phyloP scores from a whole-genome alignment of 116 monocot genomes.

The Posidonia oceanica region DNA sequence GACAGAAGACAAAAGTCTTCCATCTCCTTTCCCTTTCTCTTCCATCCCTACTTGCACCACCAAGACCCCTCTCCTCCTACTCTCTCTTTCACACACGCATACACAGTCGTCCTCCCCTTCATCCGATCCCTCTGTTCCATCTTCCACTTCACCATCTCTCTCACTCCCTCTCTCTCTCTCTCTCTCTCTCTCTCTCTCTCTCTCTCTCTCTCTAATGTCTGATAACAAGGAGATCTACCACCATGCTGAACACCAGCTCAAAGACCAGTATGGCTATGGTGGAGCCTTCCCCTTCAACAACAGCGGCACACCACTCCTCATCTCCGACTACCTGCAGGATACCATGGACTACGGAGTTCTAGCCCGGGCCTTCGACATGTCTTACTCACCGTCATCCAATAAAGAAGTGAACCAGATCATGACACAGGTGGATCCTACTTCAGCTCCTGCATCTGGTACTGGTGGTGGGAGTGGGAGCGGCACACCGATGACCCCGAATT shows the following conservation, averaged over 20 bases:
- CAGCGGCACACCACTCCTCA: background rate
- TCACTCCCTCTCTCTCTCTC: background rate
- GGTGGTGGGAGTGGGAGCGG: background rate
- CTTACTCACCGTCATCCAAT: background rate
- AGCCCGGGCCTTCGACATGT: constrained; percentile 16
- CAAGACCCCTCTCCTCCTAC: background rate
- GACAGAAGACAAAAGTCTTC: background rate
- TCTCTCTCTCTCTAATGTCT: constrained; percentile 12
- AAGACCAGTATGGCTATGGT: background rate
- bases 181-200: background rate
- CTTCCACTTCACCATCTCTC: background rate
- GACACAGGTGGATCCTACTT: background rate
- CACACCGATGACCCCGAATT: constrained; percentile 30
- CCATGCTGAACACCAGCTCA: constrained; percentile 1
- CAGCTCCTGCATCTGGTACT: background rate
- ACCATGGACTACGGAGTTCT: constrained; percentile 19
- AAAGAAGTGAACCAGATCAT: background rate
- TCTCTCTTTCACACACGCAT: background rate
- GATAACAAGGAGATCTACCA: constrained; percentile 28
- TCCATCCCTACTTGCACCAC: background rate
- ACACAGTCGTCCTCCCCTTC: background rate
- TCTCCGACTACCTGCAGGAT: constrained; percentile 3
- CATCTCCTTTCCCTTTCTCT: background rate
- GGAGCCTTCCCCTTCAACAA: too few species aligned
- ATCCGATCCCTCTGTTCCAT: background rate